Conservation (phyloP, 768 basidiomycete genomes). For the Strobilomyces confusus region DNA sequence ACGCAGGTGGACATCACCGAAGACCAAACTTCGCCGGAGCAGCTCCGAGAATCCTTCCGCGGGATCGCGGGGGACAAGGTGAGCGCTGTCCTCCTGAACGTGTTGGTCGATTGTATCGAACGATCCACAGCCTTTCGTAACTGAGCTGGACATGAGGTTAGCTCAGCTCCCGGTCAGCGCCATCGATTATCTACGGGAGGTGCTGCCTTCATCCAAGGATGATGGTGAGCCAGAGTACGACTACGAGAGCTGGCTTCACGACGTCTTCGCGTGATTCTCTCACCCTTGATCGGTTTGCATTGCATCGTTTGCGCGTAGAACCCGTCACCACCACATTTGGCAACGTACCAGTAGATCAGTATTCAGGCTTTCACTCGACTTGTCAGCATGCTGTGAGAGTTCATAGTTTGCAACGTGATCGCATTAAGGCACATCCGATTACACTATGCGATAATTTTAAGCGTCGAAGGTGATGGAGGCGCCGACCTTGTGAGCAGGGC, state of each 20-base stretch:
- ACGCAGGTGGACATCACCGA: slow-evolving; percentile 89
- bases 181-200: slow-evolving; percentile 78
- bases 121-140: slow-evolving; percentile 72
- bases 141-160: slow-evolving; percentile 86
- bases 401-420: slow-evolving; percentile 4
- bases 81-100: slow-evolving; percentile 8
- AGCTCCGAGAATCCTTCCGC: slow-evolving; percentile 90
- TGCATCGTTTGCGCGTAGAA: background rate
- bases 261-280: slow-evolving; percentile 59
- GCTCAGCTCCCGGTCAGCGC: slow-evolving; percentile 73
- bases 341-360: background rate
- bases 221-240: slow-evolving; percentile 71
- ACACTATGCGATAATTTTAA: slow-evolving; percentile 35
- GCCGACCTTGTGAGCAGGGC: slow-evolving; percentile 82
- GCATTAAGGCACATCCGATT: slow-evolving; percentile 18
- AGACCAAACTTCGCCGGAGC: slow-evolving; percentile 90
- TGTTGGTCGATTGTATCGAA: background rate
- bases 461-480: slow-evolving; percentile 72
- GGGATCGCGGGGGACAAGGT: slow-evolving; percentile 91
- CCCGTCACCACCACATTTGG: background rate
- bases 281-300: background rate
- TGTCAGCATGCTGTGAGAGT: background rate
- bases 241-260: slow-evolving; percentile 78
- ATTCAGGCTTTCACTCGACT: background rate
- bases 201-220: slow-evolving; percentile 61